Base-by-base conservation (phyloP, 2,329 filamentous ascomycete species). In the Ceratocystis lukuohia region DNA sequence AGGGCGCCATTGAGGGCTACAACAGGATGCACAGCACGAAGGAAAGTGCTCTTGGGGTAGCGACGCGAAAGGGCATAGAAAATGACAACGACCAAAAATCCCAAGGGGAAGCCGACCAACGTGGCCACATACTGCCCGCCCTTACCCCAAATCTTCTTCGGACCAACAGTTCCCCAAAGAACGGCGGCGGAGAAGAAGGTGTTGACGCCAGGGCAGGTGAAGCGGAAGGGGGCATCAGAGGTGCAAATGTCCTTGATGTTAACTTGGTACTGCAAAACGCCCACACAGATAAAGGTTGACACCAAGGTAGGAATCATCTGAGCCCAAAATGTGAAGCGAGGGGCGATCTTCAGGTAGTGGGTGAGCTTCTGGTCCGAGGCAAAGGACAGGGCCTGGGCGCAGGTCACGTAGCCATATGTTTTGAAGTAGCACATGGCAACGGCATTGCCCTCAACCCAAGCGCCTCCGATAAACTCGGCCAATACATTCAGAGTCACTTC, bases 291-390 rank as follows among this genome's bases (percentile, higher is more conserved):
- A 59, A 83, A 75, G 1, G 78, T 81, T 61, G 79, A 80, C 22
- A 82, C 73, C 22, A 84, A 74, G 1, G 81, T 85, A 44, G 82
- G 82, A 8, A 81, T 74, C 71, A 85, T 81, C 72, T 86, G 83
- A 0, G 82, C 82, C 25, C 76, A 74, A 70, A 86, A 86, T 2
- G 83, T 82, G 37, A 84, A 79, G 10, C 80, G 79, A 0, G 84
- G 84, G 4, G 84, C 82, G 20, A 86, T 83, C 75, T 84, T 84
- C 74, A 82, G 78, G 72, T 84, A 84, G 69, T 80, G 79, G 7
- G 78, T 79, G 15, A 80, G 77, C 72, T 80, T 80, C 45, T 79
- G 71, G 69, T 78, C 79, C 69, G 77, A 77, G 67, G 75, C 77
- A 71, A 82, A 82, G 71, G 76, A 76, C 25, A 82, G 74, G n/a